Conservation (phyloP, 2,329 filamentous ascomycete genomes). For the Alternaria brassicicola region DNA sequence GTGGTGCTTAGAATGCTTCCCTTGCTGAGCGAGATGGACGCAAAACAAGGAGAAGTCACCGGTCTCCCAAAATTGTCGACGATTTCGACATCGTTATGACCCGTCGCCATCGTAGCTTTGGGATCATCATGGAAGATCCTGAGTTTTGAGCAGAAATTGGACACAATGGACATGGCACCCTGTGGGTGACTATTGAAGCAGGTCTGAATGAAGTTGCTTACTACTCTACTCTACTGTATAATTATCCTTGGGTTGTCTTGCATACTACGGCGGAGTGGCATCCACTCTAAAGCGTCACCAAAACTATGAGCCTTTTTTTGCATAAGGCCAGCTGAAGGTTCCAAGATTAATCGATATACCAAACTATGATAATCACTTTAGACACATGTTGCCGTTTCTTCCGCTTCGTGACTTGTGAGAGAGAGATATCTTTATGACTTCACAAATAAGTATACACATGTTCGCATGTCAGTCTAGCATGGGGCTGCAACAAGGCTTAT, state of each 20-base stretch:
- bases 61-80: neutral
- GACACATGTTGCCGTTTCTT: neutral
- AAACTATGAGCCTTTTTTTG: neutral
- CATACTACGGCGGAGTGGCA: neutral
- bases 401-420: neutral
- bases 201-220: neutral
- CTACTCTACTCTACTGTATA: slow-evolving; percentile 6
- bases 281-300: neutral
- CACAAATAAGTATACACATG: neutral
- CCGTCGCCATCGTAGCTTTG: neutral
- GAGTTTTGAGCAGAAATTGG: neutral
- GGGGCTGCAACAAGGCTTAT: neutral
- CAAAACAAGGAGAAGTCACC: neutral
- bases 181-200: neutral
- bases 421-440: neutral
- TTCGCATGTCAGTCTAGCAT: neutral
- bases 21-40: neutral
- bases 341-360: neutral
- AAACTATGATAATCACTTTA: neutral
- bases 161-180: neutral
- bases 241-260: neutral
- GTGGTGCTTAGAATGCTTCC: slow-evolving; percentile 28
- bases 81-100: neutral
- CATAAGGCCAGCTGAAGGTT: neutral
- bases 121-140: neutral